Conservation (phyloP, 495 filamentous ascomycete genomes). For the Copromyces sp. region DNA sequence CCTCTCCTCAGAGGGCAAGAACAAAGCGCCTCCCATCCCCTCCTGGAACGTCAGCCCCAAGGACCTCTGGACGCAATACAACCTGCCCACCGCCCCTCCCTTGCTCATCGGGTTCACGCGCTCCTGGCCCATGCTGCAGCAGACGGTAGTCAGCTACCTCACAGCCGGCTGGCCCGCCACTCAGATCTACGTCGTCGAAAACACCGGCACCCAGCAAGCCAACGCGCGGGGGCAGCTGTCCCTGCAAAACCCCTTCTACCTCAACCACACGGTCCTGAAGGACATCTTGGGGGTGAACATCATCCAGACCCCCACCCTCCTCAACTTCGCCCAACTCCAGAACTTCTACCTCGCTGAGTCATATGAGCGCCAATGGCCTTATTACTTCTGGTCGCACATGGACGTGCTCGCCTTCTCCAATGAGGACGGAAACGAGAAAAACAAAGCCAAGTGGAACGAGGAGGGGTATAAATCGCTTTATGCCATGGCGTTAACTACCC, state of each 20-base stretch:
- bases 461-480: conserved; percentile 36
- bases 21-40: conserved; percentile 32
- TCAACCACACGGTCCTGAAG: conserved; percentile 45
- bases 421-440: conserved; percentile 32
- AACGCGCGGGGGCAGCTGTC: conserved; percentile 42
- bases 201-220: conserved; percentile 49
- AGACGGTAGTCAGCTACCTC: conserved; percentile 49
- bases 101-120: conserved; percentile 53
- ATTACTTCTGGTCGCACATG: conserved; percentile 53
- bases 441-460: conserved; percentile 26
- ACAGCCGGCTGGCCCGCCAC: conserved; percentile 51
- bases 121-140: conserved; percentile 48
- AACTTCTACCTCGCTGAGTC: conserved; percentile 51
- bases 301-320: conserved; percentile 45
- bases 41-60: conserved; percentile 29
- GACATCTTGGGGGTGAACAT: conserved; percentile 44
- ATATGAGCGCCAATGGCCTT: conserved; percentile 44
- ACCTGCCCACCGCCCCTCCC: conserved; percentile 32
- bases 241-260: conserved; percentile 51
- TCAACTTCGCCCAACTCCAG: conserved; percentile 53
- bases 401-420: conserved; percentile 45
- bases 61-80: conserved; percentile 26
- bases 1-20: conserved; percentile 16
- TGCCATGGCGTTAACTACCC: conserved; percentile 32
- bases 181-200: conserved; percentile 54